Conservation (phyloP, 192 early-diverging fungal species). For the Coemansia aciculifera region DNA sequence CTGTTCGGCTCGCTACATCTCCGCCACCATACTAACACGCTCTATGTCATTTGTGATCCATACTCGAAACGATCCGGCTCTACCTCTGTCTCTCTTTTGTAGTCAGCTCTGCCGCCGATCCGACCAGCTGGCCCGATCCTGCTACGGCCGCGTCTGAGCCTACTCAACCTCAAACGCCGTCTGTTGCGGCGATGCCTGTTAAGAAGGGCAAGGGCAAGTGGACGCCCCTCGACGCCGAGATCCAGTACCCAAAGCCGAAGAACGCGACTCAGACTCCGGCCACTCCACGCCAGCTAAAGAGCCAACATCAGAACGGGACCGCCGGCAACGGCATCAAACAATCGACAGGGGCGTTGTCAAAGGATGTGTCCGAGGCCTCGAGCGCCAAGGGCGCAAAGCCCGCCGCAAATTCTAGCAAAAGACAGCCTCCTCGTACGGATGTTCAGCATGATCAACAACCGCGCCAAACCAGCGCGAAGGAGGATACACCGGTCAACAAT, state of each 20-base stretch:
- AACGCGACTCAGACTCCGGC: constrained; percentile 25
- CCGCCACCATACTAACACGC: not conserved
- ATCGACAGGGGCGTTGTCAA: not conserved
- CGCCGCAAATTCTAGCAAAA: constrained; percentile 11
- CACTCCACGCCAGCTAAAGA: constrained; percentile 25
- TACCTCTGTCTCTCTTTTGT: constrained; percentile 3
- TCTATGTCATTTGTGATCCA: not conserved
- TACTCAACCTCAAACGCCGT: constrained; percentile 10
- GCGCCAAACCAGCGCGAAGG: constrained; percentile 6
- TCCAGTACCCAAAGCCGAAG: constrained; percentile 51
- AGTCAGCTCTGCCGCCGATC: constrained; percentile 35
- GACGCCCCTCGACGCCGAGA: constrained; percentile 49
- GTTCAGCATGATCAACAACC: constrained; percentile 4
- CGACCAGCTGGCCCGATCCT: constrained; percentile 54
- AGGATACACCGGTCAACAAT: not conserved
- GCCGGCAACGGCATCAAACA: constrained; percentile 10
- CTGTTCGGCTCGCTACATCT: not conserved
- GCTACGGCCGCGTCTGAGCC: constrained; percentile 45
- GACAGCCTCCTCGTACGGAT: constrained; percentile 11
- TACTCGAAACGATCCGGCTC: not conserved
- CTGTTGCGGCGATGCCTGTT: constrained; percentile 16
- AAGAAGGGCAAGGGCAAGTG: constrained; percentile 57
- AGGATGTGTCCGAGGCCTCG: constrained; percentile 3
- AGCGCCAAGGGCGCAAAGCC: constrained; percentile 13
- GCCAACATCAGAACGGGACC: constrained; percentile 17